Conservation (phyloP, 2,329 filamentous ascomycete species). For the Nigrospora osmanthi region DNA sequence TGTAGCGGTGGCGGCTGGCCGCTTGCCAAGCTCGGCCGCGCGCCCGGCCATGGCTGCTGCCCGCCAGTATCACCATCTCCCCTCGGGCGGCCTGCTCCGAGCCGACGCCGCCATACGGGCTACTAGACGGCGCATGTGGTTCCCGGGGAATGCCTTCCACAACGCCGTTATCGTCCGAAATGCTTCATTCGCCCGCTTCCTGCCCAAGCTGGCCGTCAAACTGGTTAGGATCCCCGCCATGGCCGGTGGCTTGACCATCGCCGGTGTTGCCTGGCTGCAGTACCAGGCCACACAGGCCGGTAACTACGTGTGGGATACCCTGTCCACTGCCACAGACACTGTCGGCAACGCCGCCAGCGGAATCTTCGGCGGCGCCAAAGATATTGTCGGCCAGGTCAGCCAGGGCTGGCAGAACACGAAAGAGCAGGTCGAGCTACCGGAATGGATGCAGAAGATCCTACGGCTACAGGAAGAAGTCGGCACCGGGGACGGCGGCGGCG, state of each 20-base stretch:
- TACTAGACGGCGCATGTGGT: constrained; percentile 61
- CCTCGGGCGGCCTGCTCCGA: constrained; percentile 61
- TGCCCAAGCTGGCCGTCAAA: constrained; percentile 88
- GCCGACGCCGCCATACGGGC: constrained; percentile 55
- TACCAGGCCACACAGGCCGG: constrained; percentile 75
- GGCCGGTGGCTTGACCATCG: constrained; percentile 82
- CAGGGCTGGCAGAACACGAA: constrained; percentile 79
- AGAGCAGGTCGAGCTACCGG: constrained; percentile 59
- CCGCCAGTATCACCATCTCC: constrained; percentile 52
- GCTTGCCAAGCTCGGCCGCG: constrained; percentile 18
- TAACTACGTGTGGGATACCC: constrained; percentile 56
- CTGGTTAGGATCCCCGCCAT: constrained; percentile 82
- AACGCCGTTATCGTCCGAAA: constrained; percentile 62
- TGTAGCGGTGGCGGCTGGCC: constrained; percentile 21
- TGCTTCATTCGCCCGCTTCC: constrained; percentile 54
- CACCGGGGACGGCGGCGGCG: constrained; percentile 33
- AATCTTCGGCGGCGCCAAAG: constrained; percentile 64
- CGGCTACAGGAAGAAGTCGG: constrained; percentile 52
- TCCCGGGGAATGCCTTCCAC: constrained; percentile 77
- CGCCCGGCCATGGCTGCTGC: constrained; percentile 42
- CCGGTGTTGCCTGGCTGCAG: constrained; percentile 84
- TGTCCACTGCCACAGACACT: constrained; percentile 65
- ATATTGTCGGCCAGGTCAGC: constrained; percentile 70
- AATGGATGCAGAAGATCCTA: constrained; percentile 74
- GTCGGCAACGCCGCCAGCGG: constrained; percentile 61